Conservation (phyloP, 495 filamentous ascomycete species). For the Xylaria cubensis region DNA sequence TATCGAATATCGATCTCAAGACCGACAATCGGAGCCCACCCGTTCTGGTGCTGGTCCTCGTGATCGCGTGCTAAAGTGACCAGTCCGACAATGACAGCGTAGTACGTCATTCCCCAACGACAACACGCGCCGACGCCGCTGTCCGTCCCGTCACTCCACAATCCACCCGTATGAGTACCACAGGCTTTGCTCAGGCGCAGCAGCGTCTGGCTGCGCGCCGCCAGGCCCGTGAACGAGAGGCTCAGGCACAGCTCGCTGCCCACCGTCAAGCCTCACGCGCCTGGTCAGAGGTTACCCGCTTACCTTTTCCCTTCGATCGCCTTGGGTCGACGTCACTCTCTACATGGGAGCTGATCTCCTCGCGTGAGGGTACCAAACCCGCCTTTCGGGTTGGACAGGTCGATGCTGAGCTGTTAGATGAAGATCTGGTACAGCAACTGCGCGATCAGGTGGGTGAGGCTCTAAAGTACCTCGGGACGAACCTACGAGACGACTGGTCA, state of each 20-base stretch:
- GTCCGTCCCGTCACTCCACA: neutral
- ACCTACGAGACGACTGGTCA: constrained; percentile 77
- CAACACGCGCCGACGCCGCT: neutral
- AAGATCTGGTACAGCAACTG: constrained; percentile 86
- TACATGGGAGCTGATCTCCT: constrained; percentile 73
- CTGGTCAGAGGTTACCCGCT: constrained; percentile 59
- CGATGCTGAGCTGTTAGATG: constrained; percentile 93
- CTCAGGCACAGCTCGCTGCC: constrained; percentile 60
- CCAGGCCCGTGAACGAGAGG: constrained; percentile 69
- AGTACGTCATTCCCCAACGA: constrained; percentile 8
- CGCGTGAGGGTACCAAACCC: constrained; percentile 79
- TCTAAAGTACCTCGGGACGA: constrained; percentile 82
- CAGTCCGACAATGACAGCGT: constrained; percentile 15
- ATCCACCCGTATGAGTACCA: constrained; percentile 65
- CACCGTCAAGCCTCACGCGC: constrained; percentile 65
- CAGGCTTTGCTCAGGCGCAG: constrained; percentile 86
- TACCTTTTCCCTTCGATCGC: constrained; percentile 69
- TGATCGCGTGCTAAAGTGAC: neutral
- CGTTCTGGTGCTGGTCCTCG: neutral
- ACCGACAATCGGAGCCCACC: constrained; percentile 5
- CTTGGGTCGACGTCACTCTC: constrained; percentile 62
- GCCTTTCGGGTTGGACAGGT: constrained; percentile 95
- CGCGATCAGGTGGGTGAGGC: constrained; percentile 88
- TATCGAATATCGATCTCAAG: neutral
- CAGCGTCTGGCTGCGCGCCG: constrained; percentile 81